Evolutionary conservation across 257 asterid genomes (phyloP), one percentile per base, ranked within the genome.

Genomic region (Agastache rugosa): DNA sequence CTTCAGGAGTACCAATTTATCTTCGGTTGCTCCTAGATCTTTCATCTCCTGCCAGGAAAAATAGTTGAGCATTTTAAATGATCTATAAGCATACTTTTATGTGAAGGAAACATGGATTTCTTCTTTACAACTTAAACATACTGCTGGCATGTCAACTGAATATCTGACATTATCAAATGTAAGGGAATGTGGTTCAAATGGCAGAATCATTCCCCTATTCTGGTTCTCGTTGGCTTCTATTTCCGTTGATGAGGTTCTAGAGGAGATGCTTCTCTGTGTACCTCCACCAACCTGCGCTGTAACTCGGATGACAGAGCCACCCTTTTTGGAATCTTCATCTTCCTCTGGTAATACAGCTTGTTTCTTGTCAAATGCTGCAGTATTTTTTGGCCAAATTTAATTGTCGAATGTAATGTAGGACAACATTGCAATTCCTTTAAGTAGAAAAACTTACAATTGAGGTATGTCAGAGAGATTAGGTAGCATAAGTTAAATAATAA

Each of bases 141-240:
- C 88, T 20, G 71, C 48, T 74, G 91, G 91, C 85, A 83, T 81
- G 71, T 87, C 87, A 23, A 85, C 87, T 15, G 88, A 84, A 48
- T 88, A 88, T 77, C 66, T 85, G 75, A 88, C 54, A n/a, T 79
- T 77, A n/a, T 85, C 85, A 75, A 85, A 88, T 16, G 83, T 81
- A 56, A 88, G 74, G 70, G 84, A 78, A 61, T 83, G 86, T 27
- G 87, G 85, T 58, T 88, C 82, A 44, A 85, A 88, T 67, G 90
- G 89, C 69, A 87, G 85, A 80, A 85, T 53, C 83, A 85, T 88
- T 74, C 87, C 89, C 34, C 56, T 83, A 63, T 81, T 84, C 67
- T 20, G 61, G 25, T 69, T 84, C 63, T 73, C 75, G n/a, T 67
- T 31, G 11, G 64, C 82, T 48, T 75, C 79, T 48, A 67, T 61